Evolutionary conservation across 441 rosid genomes (phyloP), one percentile per base, ranked within the genome.

Genomic region (Cnidoscolus chayamansa): DNA sequence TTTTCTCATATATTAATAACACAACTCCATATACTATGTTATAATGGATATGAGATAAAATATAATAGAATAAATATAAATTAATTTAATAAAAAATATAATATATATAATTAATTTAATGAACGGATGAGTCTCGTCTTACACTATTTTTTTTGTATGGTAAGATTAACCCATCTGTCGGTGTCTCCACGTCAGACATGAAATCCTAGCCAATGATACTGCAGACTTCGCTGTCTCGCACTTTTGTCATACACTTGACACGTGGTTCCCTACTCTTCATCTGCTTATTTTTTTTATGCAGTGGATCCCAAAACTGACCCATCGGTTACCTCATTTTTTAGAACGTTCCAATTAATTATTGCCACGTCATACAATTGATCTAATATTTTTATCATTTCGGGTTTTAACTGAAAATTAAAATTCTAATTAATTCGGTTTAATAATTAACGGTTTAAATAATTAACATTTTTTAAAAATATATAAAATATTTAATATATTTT

Each of bases 141-240:
- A 3, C 6, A 2, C 2, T 25, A 17, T 7, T 10, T 12, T 12
- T 4, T 1, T 37, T 37, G 1, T n/a, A 53, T 3, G 0, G 7
- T 3, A 6, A 40, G 53, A 40, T 17, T 31, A n/a, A 50, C 9
- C 45, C 17, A 32, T 63, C 70, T 66, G 85, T 80, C 81, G 81
- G 85, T 78, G 77, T 0, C 56, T 76, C 77, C 85, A 78, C 82
- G 76, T 75, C 72, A 75, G 76, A 73, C 73, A 7, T 50, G 40
- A 66, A 47, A 31, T 50, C 40, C 30, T 77, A 20, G 13, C 77
- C 75, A 76, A 81, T 77, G 60, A 76, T 25, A 45, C 63, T 59
- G 68, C 50, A 4, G 17, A 50, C 20, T 65, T 63, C 40, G 65
- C 80, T 74, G 84, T 84, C 77, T n/a, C 58, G 69, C 77, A 74